A percentile compares a stretch with the other conserved stretches of the same genome.
These are phyloP conservation scores for Pleurotus eryngii DNA, from an alignment of 768 basidiomycete genomes.

Conservation along the genomic window DNA sequence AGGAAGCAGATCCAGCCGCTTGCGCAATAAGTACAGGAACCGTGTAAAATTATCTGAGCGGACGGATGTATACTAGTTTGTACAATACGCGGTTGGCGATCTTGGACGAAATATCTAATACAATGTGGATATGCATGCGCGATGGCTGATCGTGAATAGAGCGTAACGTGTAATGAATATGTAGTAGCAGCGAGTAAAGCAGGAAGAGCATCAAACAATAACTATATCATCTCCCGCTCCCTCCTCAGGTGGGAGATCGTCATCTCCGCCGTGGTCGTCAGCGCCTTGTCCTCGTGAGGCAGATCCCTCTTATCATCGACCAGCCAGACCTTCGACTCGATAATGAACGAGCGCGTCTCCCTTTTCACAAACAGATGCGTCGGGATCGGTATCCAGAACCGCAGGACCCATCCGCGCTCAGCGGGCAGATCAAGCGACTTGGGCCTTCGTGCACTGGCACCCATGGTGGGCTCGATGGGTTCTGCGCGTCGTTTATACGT, in stretches of 20 bases:
- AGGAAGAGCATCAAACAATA: background rate
- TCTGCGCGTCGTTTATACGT: conserved; percentile 10
- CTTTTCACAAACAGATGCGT: conserved; percentile 41
- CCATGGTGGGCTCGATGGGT: background rate
- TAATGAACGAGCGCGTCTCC: conserved; percentile 41
- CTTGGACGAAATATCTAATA: background rate
- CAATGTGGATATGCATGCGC: background rate
- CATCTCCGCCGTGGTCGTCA: conserved; percentile 28
- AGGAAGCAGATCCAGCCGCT: conserved; percentile 31
- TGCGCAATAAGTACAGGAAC: background rate
- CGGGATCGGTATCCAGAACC: conserved; percentile 47
- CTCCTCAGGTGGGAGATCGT: conserved; percentile 41
- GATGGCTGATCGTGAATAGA: no score
- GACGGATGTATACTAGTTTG: background rate
- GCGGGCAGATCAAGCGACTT: background rate
- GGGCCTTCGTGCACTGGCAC: background rate
- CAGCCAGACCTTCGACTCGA: conserved; percentile 36
- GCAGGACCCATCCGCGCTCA: conserved; percentile 29
- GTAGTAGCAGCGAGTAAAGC: no score
- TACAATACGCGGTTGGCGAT: background rate
- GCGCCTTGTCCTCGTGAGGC: conserved; percentile 14
- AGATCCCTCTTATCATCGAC: conserved; percentile 20
- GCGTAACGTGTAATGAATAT: no score
- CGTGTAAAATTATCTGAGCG: background rate
- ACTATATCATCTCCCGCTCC: conserved; percentile 32